phyloP scores from a whole-genome alignment of 768 basidiomycete genomes.

The Psilocybe subaeruginosa region DNA sequence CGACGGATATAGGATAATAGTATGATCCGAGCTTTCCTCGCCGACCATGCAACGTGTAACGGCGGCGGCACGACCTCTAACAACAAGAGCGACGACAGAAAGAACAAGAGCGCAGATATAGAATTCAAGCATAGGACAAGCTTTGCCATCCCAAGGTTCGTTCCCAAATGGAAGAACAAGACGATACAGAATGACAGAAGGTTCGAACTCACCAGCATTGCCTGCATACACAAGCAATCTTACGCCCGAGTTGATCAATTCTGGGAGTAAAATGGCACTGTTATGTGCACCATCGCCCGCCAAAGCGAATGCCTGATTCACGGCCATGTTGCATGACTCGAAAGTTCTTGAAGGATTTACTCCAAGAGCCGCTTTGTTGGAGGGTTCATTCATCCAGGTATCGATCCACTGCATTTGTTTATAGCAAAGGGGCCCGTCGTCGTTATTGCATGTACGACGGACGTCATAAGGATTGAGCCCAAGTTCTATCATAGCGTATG shows the following conservation, averaged over 20 bases:
- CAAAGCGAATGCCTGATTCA: slow-evolving; percentile 79
- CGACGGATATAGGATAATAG: not conserved
- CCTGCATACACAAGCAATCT: slow-evolving; percentile 90
- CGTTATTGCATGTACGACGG: slow-evolving; percentile 60
- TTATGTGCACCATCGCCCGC: slow-evolving; percentile 91
- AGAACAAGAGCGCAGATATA: not conserved
- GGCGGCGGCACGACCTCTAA: slow-evolving; percentile 2
- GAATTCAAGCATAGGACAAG: not conserved
- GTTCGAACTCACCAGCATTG: slow-evolving; percentile 60
- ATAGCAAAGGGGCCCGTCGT: slow-evolving; percentile 77
- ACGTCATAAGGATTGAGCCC: slow-evolving; percentile 92
- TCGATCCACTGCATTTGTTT: slow-evolving; percentile 87
- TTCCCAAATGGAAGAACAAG: not conserved
- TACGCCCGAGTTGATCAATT: slow-evolving; percentile 82
- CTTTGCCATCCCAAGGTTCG: not conserved
- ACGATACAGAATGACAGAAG: not conserved
- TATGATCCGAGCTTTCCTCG: slow-evolving; percentile 7
- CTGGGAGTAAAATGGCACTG: slow-evolving; percentile 75
- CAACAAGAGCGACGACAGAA: not conserved
- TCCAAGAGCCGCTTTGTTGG: slow-evolving; percentile 79
- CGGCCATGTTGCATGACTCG: slow-evolving; percentile 73
- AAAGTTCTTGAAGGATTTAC: slow-evolving; percentile 63
- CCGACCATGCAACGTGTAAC: slow-evolving; percentile 18
- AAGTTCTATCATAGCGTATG: slow-evolving; percentile 44
- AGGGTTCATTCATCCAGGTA: slow-evolving; percentile 79